Base-by-base conservation (phyloP, 768 basidiomycete species). In the Lyophyllum decastes region DNA sequence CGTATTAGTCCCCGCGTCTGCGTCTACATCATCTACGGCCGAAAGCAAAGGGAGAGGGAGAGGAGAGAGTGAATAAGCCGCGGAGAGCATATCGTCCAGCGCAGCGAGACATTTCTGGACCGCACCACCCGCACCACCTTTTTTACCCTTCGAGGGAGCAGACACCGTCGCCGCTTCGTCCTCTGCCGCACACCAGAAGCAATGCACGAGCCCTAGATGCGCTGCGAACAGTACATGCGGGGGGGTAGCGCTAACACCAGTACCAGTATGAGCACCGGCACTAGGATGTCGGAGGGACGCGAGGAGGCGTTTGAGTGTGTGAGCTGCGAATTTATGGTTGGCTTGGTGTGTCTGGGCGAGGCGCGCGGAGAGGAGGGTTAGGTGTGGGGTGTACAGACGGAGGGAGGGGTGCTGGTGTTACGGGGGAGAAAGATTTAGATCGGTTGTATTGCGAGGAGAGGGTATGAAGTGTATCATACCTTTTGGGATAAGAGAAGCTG, bases 301-400 rank as follows among this genome's bases (percentile, higher is more conserved):
- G 21, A 86, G 66, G 9, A 87, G 76, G 33, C 82, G 82, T 26
- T 82, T 81, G 38, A 91, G 71, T 16, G 83, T 74, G 12, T 79
- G 82, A 38, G 85, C 84, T 0, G 86, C 83, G 59, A 82, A 82
- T 68, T 86, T 89, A 4, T 76, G 61, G 64, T 87, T 87, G 19
- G 68, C 60, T 56, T 73, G 73, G 51, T 79, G 71, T 63, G 82
- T 76, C 27, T 59, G 58, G 5, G 84, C 74, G 49, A 92, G 76
- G 35, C 81, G 84, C 3, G 87, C 83, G 17, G 87, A 86, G 33
- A 90, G 80, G 38, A 84, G 73, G 0, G 81, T 79, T 22, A 93
- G 72, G 55, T 83, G 81, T 2, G 82, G 81, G 43, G 78, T 82
- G 66, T 88, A 86, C 8, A 76, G 70, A 51, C 84, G 78, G 10